Conservation (phyloP, 2,329 filamentous ascomycete species). For the Penicillium brasilianum region DNA sequence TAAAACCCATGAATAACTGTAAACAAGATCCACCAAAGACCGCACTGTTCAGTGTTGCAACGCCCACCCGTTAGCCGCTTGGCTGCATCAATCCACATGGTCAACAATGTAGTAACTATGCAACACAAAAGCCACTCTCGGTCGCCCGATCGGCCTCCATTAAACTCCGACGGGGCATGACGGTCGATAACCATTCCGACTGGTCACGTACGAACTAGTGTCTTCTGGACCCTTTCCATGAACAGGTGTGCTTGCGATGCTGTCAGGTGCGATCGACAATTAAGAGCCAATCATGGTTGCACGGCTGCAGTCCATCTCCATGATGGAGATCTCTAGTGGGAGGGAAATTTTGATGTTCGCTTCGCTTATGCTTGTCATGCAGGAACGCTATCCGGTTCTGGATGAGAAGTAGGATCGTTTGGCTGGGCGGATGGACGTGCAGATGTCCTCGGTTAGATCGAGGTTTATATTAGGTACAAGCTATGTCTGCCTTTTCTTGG, state of each 20-base stretch:
- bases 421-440: conserved; percentile 3
- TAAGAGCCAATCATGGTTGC: neutral
- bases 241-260: neutral
- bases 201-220: neutral
- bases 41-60: conserved; percentile 12
- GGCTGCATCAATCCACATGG: conserved; percentile 7
- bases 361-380: conserved; percentile 7
- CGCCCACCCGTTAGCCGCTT: conserved; percentile 18
- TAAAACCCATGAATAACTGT: neutral
- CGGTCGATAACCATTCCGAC: conserved; percentile 1
- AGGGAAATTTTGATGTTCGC: neutral
- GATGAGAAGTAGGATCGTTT: conserved; percentile 14
- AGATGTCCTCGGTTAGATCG: neutral
- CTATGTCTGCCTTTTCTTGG: neutral
- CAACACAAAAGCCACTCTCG: conserved; percentile 5
- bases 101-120: conserved; percentile 7
- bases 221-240: neutral
- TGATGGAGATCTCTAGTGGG: neutral
- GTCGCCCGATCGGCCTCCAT: conserved; percentile 8
- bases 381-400: conserved; percentile 7
- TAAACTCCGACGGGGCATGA: conserved; percentile 10
- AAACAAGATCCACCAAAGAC: neutral
- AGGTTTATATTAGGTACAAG: neutral
- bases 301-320: neutral
- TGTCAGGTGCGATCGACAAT: neutral